These are phyloP conservation scores for Colletotrichum incanum DNA, from an alignment of 2,329 filamentous ascomycete genomes.

Conservation along the genomic window DNA sequence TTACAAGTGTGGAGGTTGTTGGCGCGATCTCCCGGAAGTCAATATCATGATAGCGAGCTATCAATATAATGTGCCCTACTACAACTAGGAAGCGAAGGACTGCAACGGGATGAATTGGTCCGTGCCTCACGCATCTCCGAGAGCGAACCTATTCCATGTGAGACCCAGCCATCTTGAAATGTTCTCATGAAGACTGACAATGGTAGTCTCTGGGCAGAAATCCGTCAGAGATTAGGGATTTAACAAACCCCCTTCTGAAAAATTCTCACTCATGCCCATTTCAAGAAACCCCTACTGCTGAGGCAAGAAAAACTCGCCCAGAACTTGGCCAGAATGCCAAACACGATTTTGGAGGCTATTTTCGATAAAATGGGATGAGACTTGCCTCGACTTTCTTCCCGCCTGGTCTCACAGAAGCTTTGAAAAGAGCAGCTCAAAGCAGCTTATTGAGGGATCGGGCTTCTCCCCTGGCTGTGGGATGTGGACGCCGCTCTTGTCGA, in stretches of 20 bases:
- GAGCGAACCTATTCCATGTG: too few species aligned
- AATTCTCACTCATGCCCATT: neutral
- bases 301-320: neutral
- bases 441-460: neutral
- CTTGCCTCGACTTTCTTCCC: slow-evolving; percentile 1
- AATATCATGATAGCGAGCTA: too few species aligned
- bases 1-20: too few species aligned
- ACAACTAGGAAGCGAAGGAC: too few species aligned
- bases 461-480: slow-evolving; percentile 5
- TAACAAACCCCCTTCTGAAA: neutral
- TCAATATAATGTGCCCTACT: too few species aligned
- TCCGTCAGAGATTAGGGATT: neutral
- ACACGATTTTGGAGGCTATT: neutral
- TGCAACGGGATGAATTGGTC: too few species aligned
- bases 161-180: too few species aligned
- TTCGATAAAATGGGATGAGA: neutral
- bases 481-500: neutral
- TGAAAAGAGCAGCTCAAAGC: slow-evolving; percentile 8
- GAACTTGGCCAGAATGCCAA: neutral
- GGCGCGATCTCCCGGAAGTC: too few species aligned
- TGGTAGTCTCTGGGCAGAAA: neutral
- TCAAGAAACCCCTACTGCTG: fast-evolving
- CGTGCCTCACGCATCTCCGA: too few species aligned
- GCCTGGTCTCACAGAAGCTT: neutral
- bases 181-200: too few species aligned